phyloP scores from a whole-genome alignment of 306 rosid species.

The Lathyrus tuberosus region DNA sequence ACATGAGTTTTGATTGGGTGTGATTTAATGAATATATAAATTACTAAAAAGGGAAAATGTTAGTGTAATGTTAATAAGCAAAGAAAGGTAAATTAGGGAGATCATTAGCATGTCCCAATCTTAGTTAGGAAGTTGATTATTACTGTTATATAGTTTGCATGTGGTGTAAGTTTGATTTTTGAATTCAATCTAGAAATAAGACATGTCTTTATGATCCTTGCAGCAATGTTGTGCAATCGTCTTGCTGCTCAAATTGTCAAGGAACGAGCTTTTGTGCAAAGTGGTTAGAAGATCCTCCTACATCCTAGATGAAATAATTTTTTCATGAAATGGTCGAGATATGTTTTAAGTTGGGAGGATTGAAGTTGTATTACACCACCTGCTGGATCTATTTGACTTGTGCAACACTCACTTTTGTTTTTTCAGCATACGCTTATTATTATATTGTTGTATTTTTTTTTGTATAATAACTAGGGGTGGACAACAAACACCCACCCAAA shows the following conservation, averaged over 20 bases:
- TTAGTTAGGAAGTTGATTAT: too few relatives aligned
- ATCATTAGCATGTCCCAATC: too few relatives aligned
- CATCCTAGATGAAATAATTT: slow-evolving; percentile 44
- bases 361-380: slow-evolving; percentile 22
- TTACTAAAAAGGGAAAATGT: too few relatives aligned
- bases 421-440: slow-evolving; percentile 4
- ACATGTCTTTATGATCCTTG: slow-evolving; percentile 29
- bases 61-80: too few relatives aligned
- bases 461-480: too few relatives aligned
- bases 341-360: slow-evolving; percentile 24
- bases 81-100: too few relatives aligned
- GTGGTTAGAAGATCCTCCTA: slow-evolving; percentile 90
- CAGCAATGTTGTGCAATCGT: slow-evolving; percentile 89
- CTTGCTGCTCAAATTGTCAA: slow-evolving; percentile 62
- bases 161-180: background rate
- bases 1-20: too few relatives aligned
- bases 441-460: slow-evolving; percentile 14
- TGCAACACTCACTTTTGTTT: slow-evolving; percentile 31
- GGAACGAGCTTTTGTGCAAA: slow-evolving; percentile 59
- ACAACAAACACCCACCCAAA: too few relatives aligned
- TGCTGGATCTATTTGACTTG: slow-evolving; percentile 11
- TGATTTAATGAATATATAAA: too few relatives aligned
- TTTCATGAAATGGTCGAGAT: slow-evolving; percentile 28
- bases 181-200: background rate
- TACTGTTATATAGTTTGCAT: too few relatives aligned